Conservation (phyloP, 225 moss, liverwort and hornwort genomes). For the Sphagnum tenellum region DNA sequence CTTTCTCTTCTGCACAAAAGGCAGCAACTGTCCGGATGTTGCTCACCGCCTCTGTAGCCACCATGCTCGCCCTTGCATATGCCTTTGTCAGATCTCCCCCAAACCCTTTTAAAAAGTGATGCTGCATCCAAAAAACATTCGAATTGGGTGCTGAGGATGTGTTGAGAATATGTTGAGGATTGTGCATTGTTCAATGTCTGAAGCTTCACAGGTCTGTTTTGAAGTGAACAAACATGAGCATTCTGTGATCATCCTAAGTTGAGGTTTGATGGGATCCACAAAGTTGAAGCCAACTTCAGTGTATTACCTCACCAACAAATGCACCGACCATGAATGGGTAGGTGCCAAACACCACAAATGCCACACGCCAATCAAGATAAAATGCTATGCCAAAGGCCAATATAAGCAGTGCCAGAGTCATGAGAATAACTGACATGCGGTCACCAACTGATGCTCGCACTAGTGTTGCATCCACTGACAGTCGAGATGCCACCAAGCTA, state of each 20-base stretch:
- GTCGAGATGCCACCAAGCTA: conserved; percentile 41
- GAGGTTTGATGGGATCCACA: too few relatives aligned
- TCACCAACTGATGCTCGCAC: conserved; percentile 51
- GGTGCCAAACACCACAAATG: conserved; percentile 54
- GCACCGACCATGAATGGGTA: conserved; percentile 62
- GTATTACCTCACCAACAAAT: conserved; percentile 44
- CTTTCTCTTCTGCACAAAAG: conserved; percentile 53
- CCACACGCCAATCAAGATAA: conserved; percentile 54
- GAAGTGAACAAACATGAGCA: not conserved
- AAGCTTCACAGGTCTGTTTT: not conserved
- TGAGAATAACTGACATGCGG: conserved; percentile 39
- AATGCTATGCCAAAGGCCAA: conserved; percentile 52
- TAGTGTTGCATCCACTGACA: conserved; percentile 44
- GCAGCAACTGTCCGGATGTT: conserved; percentile 54
- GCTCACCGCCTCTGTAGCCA: conserved; percentile 49
- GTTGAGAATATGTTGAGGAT: not conserved
- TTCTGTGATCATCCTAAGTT: not conserved
- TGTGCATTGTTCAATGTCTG: not conserved
- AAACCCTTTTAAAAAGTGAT: conserved; percentile 48
- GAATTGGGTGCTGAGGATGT: not conserved
- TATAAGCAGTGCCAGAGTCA: conserved; percentile 43
- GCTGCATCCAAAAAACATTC: conserved; percentile 11
- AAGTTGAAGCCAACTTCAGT: too few relatives aligned
- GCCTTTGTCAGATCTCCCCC: conserved; percentile 43
- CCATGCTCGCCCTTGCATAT: conserved; percentile 44